Base-by-base conservation (phyloP, 805 yeast genomes). In the Yamadazyma phyllophila region DNA sequence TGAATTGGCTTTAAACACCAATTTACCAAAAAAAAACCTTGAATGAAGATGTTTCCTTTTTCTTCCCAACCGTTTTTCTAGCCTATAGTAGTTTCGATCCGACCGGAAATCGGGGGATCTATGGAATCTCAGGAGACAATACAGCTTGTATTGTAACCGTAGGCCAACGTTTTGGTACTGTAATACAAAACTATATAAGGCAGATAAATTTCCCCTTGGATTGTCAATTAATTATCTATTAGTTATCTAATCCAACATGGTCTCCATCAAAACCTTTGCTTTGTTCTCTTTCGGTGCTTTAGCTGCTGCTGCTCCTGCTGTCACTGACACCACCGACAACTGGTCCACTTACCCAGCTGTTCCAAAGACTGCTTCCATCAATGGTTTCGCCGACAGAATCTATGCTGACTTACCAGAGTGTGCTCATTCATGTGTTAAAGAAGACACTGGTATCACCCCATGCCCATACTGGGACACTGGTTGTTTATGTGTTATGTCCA, bases 391-490 rank as follows among this genome's bases (percentile, higher is more conserved):
- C 41, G 74, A 69, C 55, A 49, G 51, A 42, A 62, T 61, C 46
- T 60, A 47, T 47, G 45, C 46, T 49, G 44, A 51, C 9, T 54
- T 63, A 40, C 72, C 74, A 16, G 45, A 51, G 11, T 69, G 74
- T 58, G 74, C 72, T 35, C 56, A 66, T 45, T 26, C 50, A 6
- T 69, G 74, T 59, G 63, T 67, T 29, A 51, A 46, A 26, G 48
- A 50, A 38, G 55, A 61, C 45, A 67, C 73, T 37, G 61, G 62
- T 7, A 52, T 56, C 39, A 67, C 74, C 27, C 73, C 74, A 41
- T 70, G 75, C 47, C 75, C 75, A 44, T 67, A 67, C 62, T 70
- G 74, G 73, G 75, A 70, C 55, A 62, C 74, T 41, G 75, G 75
- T 11, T 70, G 75, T 57, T 62, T 70, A 44, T 70, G 75, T 63